These are phyloP conservation scores for Alternaria incomplexa DNA, from an alignment of 2,329 filamentous ascomycete species.

Conservation along the genomic window DNA sequence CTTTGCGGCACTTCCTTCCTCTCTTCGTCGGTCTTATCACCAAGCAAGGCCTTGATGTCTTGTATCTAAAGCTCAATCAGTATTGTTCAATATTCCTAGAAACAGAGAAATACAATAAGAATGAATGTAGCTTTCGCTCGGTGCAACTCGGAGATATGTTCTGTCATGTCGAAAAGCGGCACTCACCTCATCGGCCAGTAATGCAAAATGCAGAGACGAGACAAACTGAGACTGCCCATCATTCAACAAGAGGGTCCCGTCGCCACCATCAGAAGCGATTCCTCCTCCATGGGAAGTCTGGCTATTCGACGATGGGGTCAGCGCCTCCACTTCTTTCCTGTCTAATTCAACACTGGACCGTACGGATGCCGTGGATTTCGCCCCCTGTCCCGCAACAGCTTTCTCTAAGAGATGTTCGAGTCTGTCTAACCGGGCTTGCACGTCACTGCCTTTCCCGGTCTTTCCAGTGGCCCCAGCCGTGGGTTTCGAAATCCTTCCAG, in stretches of 20 bases:
- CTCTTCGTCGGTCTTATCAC: slow-evolving; percentile 41
- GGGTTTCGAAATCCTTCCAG: slow-evolving; percentile 38
- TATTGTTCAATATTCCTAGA: neutral
- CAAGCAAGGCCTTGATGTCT: slow-evolving; percentile 47
- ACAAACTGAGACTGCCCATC: slow-evolving; percentile 49
- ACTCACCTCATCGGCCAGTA: slow-evolving; percentile 49
- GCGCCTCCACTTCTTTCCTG: slow-evolving; percentile 28
- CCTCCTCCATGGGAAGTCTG: slow-evolving; percentile 43
- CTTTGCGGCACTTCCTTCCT: slow-evolving; percentile 35
- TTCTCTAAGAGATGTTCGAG: slow-evolving; percentile 45
- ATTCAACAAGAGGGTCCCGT: slow-evolving; percentile 46
- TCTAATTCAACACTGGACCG: slow-evolving; percentile 26
- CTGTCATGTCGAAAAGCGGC: neutral
- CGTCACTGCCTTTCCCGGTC: slow-evolving; percentile 36
- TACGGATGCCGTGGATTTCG: slow-evolving; percentile 18
- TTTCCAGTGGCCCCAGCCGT: slow-evolving; percentile 20
- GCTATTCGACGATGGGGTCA: slow-evolving; percentile 42
- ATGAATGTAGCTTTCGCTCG: neutral
- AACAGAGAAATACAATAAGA: neutral
- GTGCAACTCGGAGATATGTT: neutral
- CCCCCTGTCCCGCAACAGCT: slow-evolving; percentile 34
- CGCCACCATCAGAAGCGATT: slow-evolving; percentile 44
- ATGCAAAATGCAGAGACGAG: slow-evolving; percentile 48
- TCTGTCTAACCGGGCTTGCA: slow-evolving; percentile 46
- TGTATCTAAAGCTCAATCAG: slow-evolving; percentile 37